Conservation (phyloP, 768 basidiomycete genomes). For the Trametes punicea region DNA sequence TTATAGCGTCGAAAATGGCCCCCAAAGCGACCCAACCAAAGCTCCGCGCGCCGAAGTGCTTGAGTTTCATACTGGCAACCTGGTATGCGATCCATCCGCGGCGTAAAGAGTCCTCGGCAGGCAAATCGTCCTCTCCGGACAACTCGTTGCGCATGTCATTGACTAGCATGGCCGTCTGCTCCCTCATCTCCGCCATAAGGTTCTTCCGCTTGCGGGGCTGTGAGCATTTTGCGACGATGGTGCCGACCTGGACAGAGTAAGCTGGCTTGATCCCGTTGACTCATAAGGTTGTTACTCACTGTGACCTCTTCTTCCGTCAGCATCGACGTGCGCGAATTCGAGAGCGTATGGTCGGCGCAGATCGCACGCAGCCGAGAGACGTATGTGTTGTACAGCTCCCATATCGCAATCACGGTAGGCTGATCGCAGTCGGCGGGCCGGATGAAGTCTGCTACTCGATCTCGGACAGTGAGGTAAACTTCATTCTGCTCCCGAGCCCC, state of each 20-base stretch:
- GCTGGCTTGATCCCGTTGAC: not conserved
- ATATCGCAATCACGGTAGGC: slow-evolving; percentile 4
- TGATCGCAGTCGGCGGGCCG: slow-evolving; percentile 7
- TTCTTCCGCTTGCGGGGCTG: slow-evolving; percentile 54
- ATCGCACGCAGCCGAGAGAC: slow-evolving; percentile 45
- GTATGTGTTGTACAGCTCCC: slow-evolving; percentile 36
- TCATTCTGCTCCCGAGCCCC: slow-evolving; percentile 7
- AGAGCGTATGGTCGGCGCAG: slow-evolving; percentile 46
- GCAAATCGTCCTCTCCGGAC: slow-evolving; percentile 44
- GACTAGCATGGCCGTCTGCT: slow-evolving; percentile 52
- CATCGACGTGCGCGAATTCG: slow-evolving; percentile 37
- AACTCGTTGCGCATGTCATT: slow-evolving; percentile 47
- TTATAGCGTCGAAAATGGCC: slow-evolving; percentile 50
- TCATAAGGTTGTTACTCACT: not conserved
- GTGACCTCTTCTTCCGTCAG: slow-evolving; percentile 64
- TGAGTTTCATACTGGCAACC: slow-evolving; percentile 35
- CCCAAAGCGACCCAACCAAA: slow-evolving; percentile 62
- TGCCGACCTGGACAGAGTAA: slow-evolving; percentile 39
- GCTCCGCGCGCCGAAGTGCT: slow-evolving; percentile 53
- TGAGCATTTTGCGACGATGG: slow-evolving; percentile 60
- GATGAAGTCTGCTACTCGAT: slow-evolving; percentile 27
- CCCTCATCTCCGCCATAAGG: slow-evolving; percentile 51
- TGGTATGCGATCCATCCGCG: slow-evolving; percentile 57
- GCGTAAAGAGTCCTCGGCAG: slow-evolving; percentile 39
- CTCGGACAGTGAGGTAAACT: slow-evolving; percentile 17